These are phyloP conservation scores for Amanita rubescens DNA, from an alignment of 768 basidiomycete genomes.

Conservation along the genomic window DNA sequence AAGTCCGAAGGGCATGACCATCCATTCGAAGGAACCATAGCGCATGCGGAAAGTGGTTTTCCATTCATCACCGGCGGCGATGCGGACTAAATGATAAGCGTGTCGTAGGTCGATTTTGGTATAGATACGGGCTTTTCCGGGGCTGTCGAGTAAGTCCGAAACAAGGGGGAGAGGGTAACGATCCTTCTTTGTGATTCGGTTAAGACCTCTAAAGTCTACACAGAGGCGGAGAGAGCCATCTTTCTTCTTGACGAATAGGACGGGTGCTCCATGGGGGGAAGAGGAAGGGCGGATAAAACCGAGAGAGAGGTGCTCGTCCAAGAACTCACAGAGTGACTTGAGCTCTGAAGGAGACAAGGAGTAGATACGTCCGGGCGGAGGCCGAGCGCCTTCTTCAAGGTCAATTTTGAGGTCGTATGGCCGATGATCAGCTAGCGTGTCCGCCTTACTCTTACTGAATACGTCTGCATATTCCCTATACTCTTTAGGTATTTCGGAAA, in stretches of 20 bases:
- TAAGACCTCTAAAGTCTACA: constrained; percentile 17
- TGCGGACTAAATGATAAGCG: constrained; percentile 29
- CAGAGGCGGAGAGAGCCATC: constrained; percentile 25
- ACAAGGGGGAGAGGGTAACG: constrained; percentile 23
- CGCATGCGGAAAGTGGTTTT: constrained; percentile 36
- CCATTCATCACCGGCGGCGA: constrained; percentile 32
- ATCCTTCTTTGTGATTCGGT: constrained; percentile 18
- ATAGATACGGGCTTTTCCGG: no score
- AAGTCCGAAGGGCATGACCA: constrained; percentile 31
- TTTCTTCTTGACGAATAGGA: constrained; percentile 28
- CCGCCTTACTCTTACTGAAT: constrained; percentile 17
- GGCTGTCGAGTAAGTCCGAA: constrained; percentile 26
- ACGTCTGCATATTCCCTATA: constrained; percentile 22
- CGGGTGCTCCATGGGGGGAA: constrained; percentile 19
- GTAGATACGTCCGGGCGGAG: constrained; percentile 29
- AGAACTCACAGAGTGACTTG: neutral
- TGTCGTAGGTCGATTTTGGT: constrained; percentile 30
- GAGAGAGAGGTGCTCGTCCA: neutral
- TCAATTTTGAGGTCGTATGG: constrained; percentile 28
- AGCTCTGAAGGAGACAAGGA: constrained; percentile 3
- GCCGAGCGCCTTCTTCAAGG: constrained; percentile 23
- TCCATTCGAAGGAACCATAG: constrained; percentile 29
- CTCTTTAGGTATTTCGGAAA: constrained; percentile 16
- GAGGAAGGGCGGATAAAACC: neutral
- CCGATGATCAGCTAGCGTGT: constrained; percentile 25